phyloP scores from a whole-genome alignment of 208 protist genomes.

The Borovskyia barvae region DNA sequence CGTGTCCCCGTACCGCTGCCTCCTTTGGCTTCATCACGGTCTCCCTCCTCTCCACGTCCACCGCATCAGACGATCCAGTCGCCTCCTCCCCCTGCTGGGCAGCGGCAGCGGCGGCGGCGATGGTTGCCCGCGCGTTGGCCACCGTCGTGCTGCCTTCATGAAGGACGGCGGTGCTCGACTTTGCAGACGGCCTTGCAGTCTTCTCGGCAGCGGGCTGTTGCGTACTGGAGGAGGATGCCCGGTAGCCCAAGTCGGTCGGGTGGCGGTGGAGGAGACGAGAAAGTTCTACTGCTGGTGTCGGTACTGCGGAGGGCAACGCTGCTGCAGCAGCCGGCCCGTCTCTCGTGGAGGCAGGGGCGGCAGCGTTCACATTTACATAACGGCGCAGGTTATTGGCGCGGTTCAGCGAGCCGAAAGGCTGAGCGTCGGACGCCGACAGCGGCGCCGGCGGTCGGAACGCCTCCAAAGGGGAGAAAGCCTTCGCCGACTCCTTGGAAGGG shows the following conservation, averaged over 20 bases:
- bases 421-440: constrained; percentile 53
- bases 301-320: constrained; percentile 4
- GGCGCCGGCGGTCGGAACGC: constrained; percentile 36
- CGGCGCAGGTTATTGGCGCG: constrained; percentile 27
- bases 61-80: too few relatives aligned
- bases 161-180: too few relatives aligned
- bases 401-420: constrained; percentile 54
- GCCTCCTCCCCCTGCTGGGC: neutral
- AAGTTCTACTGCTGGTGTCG: neutral
- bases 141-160: neutral
- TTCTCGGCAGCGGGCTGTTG: too few relatives aligned
- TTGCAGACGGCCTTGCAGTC: too few relatives aligned
- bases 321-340: neutral
- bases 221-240: too few relatives aligned
- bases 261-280: too few relatives aligned
- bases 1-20: neutral
- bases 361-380: constrained; percentile 38
- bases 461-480: constrained; percentile 32
- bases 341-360: neutral
- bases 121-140: too few relatives aligned
- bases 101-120: too few relatives aligned
- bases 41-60: too few relatives aligned
- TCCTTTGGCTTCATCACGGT: too few relatives aligned
- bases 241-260: too few relatives aligned
- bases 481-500: neutral